Evolutionary conservation across 345 rosid species (phyloP), one percentile per base, ranked within the genome.

Genomic region (Gossypium mustelinum): DNA sequence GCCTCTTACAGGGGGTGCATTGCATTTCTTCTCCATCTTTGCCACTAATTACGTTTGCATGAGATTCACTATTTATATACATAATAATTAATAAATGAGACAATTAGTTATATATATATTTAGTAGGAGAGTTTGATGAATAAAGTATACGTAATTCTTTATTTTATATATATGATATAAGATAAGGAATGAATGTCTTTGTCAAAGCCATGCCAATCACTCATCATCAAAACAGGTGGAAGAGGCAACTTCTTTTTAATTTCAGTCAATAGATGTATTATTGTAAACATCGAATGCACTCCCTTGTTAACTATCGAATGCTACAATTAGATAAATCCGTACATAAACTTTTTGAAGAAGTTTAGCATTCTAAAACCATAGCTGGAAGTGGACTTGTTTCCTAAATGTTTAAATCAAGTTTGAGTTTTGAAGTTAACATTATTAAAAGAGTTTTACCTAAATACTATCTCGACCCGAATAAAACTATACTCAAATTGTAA

Each of bases 381-480:
- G 5, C 7, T 34, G 41, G 7, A 0, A 34, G 1, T 34, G 0
- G 1, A 34, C 41, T 34, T 34, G 41, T 34, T 34, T 5, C 1
- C 41, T 5, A 34, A 34, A 34, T 5, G 5, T 34, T 34, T 34
- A 34, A 4, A 34, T 34, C 0, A 34, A 34, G 0, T 34, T 34
- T 7, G 41, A 34, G 7, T 1, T 34, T 34, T 34, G 7, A 34
- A 34, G 1, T 34, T 7, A 5, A 34, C 1, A 34, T 34, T 34
- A 34, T 34, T 34, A 5, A 34, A 5, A 34, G 1, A 34, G 41
- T 0, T 34, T 5, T 34, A 5, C 41, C 0, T 34, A 34, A 34
- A 34, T 1, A 5, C 1, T 1, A 34, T 34, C 1, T 34, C 1
- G 0, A 5, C 41, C 0, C 7, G 1, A 34, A 34, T 0, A 34